Base-by-base conservation (phyloP, 768 basidiomycete genomes). In the Agrocybe chaxingu region DNA sequence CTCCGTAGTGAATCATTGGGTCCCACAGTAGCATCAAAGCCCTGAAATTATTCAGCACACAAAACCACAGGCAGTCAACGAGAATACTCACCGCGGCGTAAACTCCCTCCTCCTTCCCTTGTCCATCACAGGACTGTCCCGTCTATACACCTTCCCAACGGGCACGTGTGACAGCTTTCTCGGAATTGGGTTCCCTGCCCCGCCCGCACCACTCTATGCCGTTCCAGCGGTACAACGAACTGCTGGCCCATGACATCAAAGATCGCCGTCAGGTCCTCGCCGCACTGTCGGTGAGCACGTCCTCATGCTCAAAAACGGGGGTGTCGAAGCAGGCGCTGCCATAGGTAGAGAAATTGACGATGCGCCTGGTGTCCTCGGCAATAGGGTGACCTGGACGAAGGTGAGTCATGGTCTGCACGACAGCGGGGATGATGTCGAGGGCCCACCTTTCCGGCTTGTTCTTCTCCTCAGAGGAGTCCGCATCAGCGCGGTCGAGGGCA, bases 61-160 rank as follows among this genome's bases (percentile, higher is more conserved):
- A 16, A 16, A 16, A 16, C 16, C 16, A 16, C 16, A 16, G 16
- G n/a, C n/a, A n/a, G 16, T 16, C 16, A 16, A 16, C 16, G 16
- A 16, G 38, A 3, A 3, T 4, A 72, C 82, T 57, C 57, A 94
- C 92, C 55, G 96, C 69, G 98, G 97, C 62, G 89, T 92, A 63
- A 99, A 99, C 73, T 99, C 97, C 52, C 97, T 82, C 95, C 98
- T 97, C 24, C 97, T 78, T 0, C 97, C 97, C 73, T 99, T 99
- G 24, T 87, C 88, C 87, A 98, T 94, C 50, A 95, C 95, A 0
- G 97, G 97, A 56, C 86, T 92, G 69, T 99, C 97, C 63, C 97
- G 74, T 54, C 97, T 77, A 68, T 98, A 99, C 13, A 99, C 97
- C 71, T 98, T 99, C 12, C 94, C 95, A 16, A 16, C 16, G 1